A percentile compares a stretch with the other conserved stretches of the same genome.
phyloP scores from a whole-genome alignment of 169 alveolate species.

The Cryptosporidium canis region DNA sequence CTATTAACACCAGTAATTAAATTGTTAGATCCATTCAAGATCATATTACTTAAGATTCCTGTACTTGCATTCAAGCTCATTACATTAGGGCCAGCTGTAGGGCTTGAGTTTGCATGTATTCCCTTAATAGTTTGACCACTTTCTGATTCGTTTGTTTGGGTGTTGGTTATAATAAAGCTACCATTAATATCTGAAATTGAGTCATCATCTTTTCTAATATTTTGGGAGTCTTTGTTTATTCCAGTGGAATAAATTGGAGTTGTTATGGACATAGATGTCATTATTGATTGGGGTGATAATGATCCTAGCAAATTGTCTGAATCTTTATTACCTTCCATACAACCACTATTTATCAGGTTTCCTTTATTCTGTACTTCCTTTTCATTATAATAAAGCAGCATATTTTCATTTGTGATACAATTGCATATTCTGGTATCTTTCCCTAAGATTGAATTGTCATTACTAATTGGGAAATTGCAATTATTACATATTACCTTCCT shows the following conservation, averaged over 20 bases:
- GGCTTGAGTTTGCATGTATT: neutral
- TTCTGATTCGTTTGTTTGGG: conserved; percentile 2
- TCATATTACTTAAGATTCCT: neutral
- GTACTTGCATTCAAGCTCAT: neutral
- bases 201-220: conserved; percentile 39
- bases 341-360: neutral
- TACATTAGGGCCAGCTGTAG: neutral
- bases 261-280: conserved; percentile 20
- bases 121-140: neutral
- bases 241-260: conserved; percentile 36
- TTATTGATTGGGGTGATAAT: conserved; percentile 41
- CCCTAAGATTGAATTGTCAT: neutral
- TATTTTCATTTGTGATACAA: conserved; percentile 21
- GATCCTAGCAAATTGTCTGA: conserved; percentile 6
- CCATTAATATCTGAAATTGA: conserved; percentile 2
- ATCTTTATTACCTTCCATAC: neutral
- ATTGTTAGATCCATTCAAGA: neutral
- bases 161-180: neutral
- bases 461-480: conserved; percentile 2
- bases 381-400: neutral
- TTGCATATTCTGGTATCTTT: conserved; percentile 17
- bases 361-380: neutral
- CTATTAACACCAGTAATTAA: neutral
- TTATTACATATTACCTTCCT: conserved; percentile 4
- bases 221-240: neutral